Conservation (phyloP, 148 eudicot species). For the Simmondsia chinensis region DNA sequence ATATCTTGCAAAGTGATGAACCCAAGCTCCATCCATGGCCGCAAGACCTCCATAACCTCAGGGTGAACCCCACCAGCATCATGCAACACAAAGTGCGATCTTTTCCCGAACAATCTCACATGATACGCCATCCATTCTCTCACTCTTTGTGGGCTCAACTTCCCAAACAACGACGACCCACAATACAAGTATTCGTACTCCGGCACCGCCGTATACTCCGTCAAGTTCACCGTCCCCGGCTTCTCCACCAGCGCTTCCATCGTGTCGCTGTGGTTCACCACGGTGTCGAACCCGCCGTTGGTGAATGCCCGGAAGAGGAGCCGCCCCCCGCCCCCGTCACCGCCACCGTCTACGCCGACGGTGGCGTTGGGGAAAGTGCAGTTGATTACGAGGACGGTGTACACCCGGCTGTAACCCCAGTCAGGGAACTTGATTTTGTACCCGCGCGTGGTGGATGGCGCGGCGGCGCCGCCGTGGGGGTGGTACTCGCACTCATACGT, state of each 20-base stretch:
- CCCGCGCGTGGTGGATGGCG: neutral
- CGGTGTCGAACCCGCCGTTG: conserved; percentile 29
- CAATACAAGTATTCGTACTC: conserved; percentile 62
- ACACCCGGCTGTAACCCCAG: neutral
- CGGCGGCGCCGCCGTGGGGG: neutral
- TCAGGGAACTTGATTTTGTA: neutral
- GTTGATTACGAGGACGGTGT: neutral
- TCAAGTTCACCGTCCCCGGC: conserved; percentile 8
- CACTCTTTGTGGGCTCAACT: conserved; percentile 54
- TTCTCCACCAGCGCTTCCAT: conserved; percentile 38
- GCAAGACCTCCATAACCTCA: conserved; percentile 36
- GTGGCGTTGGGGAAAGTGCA: neutral
- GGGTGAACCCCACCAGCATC: conserved; percentile 72
- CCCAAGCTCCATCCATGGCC: conserved; percentile 68
- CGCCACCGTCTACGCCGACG: conserved; percentile 11
- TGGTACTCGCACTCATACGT: neutral
- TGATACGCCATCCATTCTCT: conserved; percentile 83
- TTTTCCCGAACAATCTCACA: conserved; percentile 40
- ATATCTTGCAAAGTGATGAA: conserved; percentile 59
- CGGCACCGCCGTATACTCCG: conserved; percentile 16
- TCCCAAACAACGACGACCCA: conserved; percentile 59
- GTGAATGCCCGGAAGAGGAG: conserved; percentile 33
- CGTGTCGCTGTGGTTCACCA: conserved; percentile 24
- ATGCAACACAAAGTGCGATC: conserved; percentile 61
- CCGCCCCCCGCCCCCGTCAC: conserved; percentile 37